Evolutionary conservation across 495 filamentous ascomycete genomes (phyloP).

Genomic region (Tuber melanosporum): DNA sequence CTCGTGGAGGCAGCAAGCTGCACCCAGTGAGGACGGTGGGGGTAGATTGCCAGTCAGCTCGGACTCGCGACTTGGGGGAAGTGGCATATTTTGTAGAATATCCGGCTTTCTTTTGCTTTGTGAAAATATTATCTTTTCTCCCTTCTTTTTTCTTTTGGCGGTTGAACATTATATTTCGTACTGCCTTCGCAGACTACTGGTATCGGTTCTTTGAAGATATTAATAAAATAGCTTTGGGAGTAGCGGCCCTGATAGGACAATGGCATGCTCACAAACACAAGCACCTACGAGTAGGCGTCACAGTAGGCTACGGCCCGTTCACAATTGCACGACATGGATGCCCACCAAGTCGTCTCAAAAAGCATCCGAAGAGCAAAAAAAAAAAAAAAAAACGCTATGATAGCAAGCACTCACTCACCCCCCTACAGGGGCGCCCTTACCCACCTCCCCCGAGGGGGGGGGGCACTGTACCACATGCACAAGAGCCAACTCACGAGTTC

Average conservation of each 20-base stretch:
- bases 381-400: background rate
- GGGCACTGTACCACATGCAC: background rate
- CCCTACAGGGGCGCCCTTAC: background rate
- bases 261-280: background rate
- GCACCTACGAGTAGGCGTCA: background rate
- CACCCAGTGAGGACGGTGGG: background rate
- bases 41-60: background rate
- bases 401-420: background rate
- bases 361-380: background rate
- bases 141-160: background rate
- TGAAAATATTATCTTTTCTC: conserved; percentile 1
- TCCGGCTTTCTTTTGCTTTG: conserved; percentile 1
- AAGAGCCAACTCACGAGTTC: background rate
- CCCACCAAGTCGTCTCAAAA: no score
- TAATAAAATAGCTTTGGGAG: background rate
- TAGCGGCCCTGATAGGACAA: background rate
- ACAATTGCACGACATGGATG: background rate
- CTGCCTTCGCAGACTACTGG: background rate
- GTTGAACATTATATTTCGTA: background rate
- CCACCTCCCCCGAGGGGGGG: background rate
- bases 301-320: background rate
- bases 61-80: background rate
- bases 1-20: background rate
- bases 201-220: background rate
- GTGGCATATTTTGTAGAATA: background rate